Percentiles rank a stretch among this genome's conserved stretches.
Conservation (phyloP, 768 basidiomycete species). For the Polyporus arcularius region DNA sequence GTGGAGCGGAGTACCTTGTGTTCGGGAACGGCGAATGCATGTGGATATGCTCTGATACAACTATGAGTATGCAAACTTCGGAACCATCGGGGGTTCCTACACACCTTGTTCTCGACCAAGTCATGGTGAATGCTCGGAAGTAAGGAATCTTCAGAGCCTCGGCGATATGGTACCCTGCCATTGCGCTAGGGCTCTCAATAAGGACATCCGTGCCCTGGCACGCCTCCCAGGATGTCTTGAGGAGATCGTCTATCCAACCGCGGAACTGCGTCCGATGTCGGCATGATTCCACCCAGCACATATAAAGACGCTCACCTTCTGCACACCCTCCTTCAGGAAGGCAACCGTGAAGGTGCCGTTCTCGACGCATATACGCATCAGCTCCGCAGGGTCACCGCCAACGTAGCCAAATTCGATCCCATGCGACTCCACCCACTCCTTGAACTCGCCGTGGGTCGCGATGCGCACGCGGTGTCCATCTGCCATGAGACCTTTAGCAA, state of each 20-base stretch:
- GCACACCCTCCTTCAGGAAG: constrained; percentile 87
- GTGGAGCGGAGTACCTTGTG: constrained; percentile 60
- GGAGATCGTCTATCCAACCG: constrained; percentile 95
- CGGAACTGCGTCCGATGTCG: constrained; percentile 65
- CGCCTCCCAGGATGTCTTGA: constrained; percentile 94
- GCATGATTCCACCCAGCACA: neutral
- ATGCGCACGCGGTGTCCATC: constrained; percentile 91
- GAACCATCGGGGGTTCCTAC: neutral
- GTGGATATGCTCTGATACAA: constrained; percentile 81
- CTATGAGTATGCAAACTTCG: neutral
- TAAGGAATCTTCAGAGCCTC: constrained; percentile 93
- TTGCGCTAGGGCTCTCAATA: constrained; percentile 94
- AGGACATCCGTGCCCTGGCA: constrained; percentile 94
- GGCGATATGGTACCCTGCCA: constrained; percentile 97
- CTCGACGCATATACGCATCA: constrained; percentile 97
- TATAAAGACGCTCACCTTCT: constrained; percentile 56
- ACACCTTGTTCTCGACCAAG: constrained; percentile 89
- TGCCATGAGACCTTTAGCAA: constrained; percentile 87
- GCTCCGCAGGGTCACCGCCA: constrained; percentile 95
- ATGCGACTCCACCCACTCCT: constrained; percentile 92
- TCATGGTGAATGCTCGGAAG: constrained; percentile 96
- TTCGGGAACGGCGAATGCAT: constrained; percentile 97
- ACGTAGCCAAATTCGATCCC: constrained; percentile 96
- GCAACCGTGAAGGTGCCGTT: constrained; percentile 97
- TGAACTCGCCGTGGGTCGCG: constrained; percentile 94